Percentiles rank a stretch among this genome's conserved stretches.
These are phyloP conservation scores for Tanacetum coccineum DNA, from an alignment of 129 eudicot species.

Conservation along the genomic window DNA sequence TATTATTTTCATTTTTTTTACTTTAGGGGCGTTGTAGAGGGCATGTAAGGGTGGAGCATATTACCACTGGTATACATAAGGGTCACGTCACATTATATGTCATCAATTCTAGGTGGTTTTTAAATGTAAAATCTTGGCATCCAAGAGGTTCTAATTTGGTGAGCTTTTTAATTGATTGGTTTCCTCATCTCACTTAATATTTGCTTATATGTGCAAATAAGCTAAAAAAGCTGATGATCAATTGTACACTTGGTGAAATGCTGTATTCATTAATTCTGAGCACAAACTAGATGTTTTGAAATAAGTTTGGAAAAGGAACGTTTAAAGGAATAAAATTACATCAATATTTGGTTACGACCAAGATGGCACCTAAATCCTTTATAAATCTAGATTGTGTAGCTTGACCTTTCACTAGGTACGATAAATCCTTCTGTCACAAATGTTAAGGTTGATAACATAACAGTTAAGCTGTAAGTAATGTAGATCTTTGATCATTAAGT, in stretches of 20 bases:
- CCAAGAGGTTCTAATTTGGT: not conserved
- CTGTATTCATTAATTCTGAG: slow-evolving; percentile 36
- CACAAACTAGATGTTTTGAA: slow-evolving; percentile 30
- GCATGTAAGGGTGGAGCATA: slow-evolving; percentile 5
- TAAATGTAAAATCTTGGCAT: slow-evolving; percentile 11
- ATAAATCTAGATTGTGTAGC: not conserved
- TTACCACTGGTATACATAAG: slow-evolving; percentile 15
- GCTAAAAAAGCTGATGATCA: slow-evolving; percentile 26
- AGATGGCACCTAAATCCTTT: slow-evolving; percentile 24
- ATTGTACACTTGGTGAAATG: slow-evolving; percentile 32
- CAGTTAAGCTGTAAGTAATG: too few species aligned
- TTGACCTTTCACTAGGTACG: slow-evolving; percentile 19
- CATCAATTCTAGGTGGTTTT: not conserved
- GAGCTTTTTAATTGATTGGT: slow-evolving; percentile 13
- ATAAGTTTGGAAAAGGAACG: slow-evolving; percentile 18
- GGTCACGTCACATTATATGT: slow-evolving; percentile 13
- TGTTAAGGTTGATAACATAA: slow-evolving; percentile 16
- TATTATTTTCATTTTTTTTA: not conserved
- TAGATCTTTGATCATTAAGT: too few species aligned
- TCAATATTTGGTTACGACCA: slow-evolving; percentile 31
- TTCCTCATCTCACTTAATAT: slow-evolving; percentile 24
- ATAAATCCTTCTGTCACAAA: not conserved
- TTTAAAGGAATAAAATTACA: slow-evolving; percentile 33
- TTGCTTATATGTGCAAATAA: slow-evolving; percentile 17
- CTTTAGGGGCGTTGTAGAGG: not conserved